Conservation (phyloP, 176 grass and related monocot genomes). For the Oryza australiensis region DNA sequence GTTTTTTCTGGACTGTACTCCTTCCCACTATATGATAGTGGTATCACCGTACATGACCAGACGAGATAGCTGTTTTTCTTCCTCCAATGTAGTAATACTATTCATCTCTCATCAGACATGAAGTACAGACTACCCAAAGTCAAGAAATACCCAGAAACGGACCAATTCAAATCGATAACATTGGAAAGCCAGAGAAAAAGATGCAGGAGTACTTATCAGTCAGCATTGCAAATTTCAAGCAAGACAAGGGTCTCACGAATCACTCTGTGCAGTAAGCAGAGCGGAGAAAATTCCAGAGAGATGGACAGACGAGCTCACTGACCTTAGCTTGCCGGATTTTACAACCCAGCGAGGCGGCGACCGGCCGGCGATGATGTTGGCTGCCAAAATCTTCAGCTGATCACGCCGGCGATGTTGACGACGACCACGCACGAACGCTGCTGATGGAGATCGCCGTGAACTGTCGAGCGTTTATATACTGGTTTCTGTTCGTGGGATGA, state of each 20-base stretch:
- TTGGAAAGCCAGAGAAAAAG: neutral
- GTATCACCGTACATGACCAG: neutral
- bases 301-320: neutral
- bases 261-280: neutral
- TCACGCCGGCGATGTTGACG: neutral
- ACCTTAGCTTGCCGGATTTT: neutral
- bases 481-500: neutral
- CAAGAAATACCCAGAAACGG: neutral
- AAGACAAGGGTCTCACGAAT: neutral
- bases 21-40: neutral
- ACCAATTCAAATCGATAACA: neutral
- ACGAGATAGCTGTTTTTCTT: neutral
- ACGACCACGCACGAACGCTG: neutral
- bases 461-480: neutral
- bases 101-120: neutral
- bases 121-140: neutral
- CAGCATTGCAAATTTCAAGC: neutral
- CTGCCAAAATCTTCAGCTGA: neutral
- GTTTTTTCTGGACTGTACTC: neutral
- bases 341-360: neutral
- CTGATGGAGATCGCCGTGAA: neutral
- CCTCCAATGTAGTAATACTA: neutral
- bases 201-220: neutral
- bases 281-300: neutral
- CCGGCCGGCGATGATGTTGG: neutral